Evolutionary conservation across 441 rosid genomes (phyloP), one percentile per base, ranked within the genome.

Genomic region (Croton setiger): DNA sequence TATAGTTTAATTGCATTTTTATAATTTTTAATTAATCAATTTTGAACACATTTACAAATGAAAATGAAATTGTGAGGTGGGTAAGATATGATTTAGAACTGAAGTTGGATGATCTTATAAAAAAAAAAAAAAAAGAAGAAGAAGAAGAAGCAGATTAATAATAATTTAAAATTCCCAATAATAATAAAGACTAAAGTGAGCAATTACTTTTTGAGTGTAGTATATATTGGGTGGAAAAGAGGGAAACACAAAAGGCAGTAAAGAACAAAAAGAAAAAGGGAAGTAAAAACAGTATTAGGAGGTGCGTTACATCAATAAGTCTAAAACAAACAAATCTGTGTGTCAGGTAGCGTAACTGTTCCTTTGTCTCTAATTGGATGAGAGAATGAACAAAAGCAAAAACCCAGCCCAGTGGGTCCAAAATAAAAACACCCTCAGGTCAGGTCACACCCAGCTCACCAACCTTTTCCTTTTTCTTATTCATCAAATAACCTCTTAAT

Each of bases 251-350:
- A 43, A 53, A 39, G 23, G 57, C 35, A 63, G 52, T 21, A 64
- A 72, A 69, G 33, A 71, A 60, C 77, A 69, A 73, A 66, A 72
- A 67, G 75, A 58, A 78, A 76, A 75, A 56, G 72, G 72, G 13
- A 15, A 0, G 63, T 23, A 43, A 33, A 44, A 49, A 62, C 51
- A 64, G 5, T n/a, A 57, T 55, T 51, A 67, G 74, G 64, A 37
- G 75, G 33, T 14, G 51, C 39, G 4, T 17, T 47, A 14, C 5
- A 11, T 47, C 13, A 3, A 3, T 0, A 47, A 13, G n/a, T 15
- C 27, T 27, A 27, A 27, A 27, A 27, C 31, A 27, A 27, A 27
- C 31, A 27, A 27, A 27, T 27, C 31, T 27, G 1, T 27, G 31
- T 67, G 67, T 78, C 66, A 45, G 45, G 21, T 31, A 21, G 6